phyloP scores from a whole-genome alignment of 768 basidiomycete species.

The Podaxis mareebaensis region DNA sequence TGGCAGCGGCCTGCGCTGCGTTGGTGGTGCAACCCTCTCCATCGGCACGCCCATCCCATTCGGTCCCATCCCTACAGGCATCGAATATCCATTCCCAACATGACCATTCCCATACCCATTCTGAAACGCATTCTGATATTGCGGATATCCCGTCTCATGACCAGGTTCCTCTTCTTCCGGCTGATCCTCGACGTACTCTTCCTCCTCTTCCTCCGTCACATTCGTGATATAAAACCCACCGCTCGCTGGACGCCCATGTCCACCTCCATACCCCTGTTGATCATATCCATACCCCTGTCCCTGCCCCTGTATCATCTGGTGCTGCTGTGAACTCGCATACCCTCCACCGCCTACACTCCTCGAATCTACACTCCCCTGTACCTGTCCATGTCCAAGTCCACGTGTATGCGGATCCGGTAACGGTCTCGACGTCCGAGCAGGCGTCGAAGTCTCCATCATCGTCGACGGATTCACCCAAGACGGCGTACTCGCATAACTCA shows the following conservation, averaged over 20 bases:
- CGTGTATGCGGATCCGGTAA: slow-evolving; percentile 12
- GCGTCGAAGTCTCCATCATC: slow-evolving; percentile 14
- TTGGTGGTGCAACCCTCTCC: slow-evolving; percentile 5
- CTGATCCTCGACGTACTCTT: background rate
- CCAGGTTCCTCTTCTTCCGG: background rate
- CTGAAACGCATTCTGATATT: background rate
- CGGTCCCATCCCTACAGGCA: slow-evolving; percentile 14
- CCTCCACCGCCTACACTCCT: background rate
- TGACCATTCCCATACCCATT: background rate
- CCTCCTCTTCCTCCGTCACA: slow-evolving; percentile 7
- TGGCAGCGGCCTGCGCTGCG: slow-evolving; percentile 5
- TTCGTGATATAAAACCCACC: slow-evolving; percentile 12
- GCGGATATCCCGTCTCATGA: background rate
- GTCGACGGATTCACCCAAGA: slow-evolving; percentile 14
- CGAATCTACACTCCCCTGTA: background rate
- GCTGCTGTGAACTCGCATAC: slow-evolving; percentile 1
- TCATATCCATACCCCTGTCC: background rate
- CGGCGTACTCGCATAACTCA: slow-evolving; percentile 15
- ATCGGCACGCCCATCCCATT: slow-evolving; percentile 10
- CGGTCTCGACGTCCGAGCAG: slow-evolving; percentile 8
- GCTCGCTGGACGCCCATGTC: background rate
- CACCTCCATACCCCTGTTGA: background rate
- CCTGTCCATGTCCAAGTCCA: background rate
- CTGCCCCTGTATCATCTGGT: background rate
- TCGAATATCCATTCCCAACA: background rate